A percentile compares a stretch with the other conserved stretches of the same genome.
Evolutionary conservation across 108 stramenopile genomes (phyloP).

Genomic region (Seminavis robusta): DNA sequence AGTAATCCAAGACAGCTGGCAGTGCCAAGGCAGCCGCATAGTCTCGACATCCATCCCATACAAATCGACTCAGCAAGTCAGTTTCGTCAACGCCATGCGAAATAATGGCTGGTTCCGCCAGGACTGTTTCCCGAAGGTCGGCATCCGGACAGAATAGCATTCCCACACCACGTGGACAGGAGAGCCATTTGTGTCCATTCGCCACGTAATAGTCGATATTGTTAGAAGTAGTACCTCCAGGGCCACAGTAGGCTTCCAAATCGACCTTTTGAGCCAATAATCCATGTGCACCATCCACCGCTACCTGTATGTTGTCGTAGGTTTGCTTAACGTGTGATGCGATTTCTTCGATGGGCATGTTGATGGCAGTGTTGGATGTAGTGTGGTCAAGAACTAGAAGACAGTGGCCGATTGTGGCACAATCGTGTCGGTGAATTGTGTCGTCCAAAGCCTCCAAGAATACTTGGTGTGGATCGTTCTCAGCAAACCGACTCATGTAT

Average conservation of each 20-base stretch:
- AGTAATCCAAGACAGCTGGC: conserved; percentile 53
- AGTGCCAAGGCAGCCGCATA: conserved; percentile 57
- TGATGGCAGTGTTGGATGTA: conserved; percentile 69
- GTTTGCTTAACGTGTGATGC: conserved; percentile 43
- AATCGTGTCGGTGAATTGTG: conserved; percentile 1
- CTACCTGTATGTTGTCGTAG: conserved; percentile 34
- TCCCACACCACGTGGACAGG: conserved; percentile 61
- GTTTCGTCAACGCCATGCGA: conserved; percentile 61
- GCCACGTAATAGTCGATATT: conserved; percentile 50
- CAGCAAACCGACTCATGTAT: conserved; percentile 17
- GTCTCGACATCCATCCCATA: conserved; percentile 77
- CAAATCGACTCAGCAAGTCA: conserved; percentile 61
- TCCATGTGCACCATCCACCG: conserved; percentile 74
- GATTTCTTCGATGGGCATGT: conserved; percentile 48
- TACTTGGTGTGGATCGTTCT: conserved; percentile 20
- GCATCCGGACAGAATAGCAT: conserved; percentile 44
- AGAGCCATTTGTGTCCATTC: conserved; percentile 77
- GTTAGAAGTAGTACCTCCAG: too few relatives aligned
- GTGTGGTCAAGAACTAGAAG: conserved; percentile 67
- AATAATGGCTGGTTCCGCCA: conserved; percentile 54
- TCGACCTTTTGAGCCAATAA: conserved; percentile 46
- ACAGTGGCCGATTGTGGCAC: too few relatives aligned
- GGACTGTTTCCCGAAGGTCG: conserved; percentile 39
- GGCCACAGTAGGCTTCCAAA: too few relatives aligned
- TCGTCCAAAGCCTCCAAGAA: conserved; percentile 37